A percentile compares a stretch with the other conserved stretches of the same genome.
Conservation (phyloP, 1,139 yeast genomes). For the Saccharomycopsis hybrid region DNA sequence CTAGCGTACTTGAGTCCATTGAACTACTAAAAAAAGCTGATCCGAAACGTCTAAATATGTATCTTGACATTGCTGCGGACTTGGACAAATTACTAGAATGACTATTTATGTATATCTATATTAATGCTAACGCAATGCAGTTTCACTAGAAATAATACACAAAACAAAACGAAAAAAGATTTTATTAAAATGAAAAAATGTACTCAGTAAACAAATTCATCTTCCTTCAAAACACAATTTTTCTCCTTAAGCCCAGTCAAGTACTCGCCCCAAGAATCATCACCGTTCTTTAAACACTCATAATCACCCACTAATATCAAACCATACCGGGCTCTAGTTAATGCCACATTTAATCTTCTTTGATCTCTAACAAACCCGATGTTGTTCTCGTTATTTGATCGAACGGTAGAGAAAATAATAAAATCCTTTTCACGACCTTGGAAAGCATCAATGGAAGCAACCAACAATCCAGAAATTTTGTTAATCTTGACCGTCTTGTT, state of each 20-base stretch:
- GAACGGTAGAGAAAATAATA: constrained; percentile 53
- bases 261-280: constrained; percentile 49
- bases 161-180: too few species aligned
- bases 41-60: constrained; percentile 63
- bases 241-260: constrained; percentile 33
- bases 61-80: too few species aligned
- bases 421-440: constrained; percentile 62
- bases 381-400: constrained; percentile 44
- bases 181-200: too few species aligned
- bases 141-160: too few species aligned
- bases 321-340: constrained; percentile 57
- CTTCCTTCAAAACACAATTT: constrained; percentile 14
- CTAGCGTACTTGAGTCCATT: constrained; percentile 29
- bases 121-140: too few species aligned
- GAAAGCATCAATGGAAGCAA: constrained; percentile 63
- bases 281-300: constrained; percentile 41
- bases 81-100: too few species aligned
- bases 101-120: too few species aligned
- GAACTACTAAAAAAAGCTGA: constrained; percentile 49
- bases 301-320: constrained; percentile 52
- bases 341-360: constrained; percentile 55
- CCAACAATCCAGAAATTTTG: constrained; percentile 57
- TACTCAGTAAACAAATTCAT: too few species aligned
- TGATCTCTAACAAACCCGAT: constrained; percentile 55
- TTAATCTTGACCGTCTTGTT: constrained; percentile 50